phyloP scores from a whole-genome alignment of 106 monocot species.

The Dendrobium chrysotoxum region DNA sequence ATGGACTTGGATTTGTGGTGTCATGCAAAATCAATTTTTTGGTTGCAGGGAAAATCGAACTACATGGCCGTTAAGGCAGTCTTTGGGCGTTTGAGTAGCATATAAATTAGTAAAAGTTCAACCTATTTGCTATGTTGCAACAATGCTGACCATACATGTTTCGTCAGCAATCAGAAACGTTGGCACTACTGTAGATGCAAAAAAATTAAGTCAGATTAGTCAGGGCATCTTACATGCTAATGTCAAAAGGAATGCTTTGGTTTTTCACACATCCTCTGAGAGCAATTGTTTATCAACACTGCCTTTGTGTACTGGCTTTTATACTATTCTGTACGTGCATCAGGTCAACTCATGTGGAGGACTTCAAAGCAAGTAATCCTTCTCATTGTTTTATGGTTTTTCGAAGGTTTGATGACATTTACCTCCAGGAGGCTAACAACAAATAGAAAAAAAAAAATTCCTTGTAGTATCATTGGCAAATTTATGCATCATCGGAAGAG shows the following conservation, averaged over 20 bases:
- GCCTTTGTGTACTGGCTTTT: slow-evolving; percentile 8
- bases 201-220: not conserved
- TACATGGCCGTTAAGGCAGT: not conserved
- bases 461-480: slow-evolving; percentile 17
- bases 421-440: not conserved
- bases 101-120: not conserved
- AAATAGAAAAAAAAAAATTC: slow-evolving; percentile 1
- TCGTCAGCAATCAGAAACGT: slow-evolving; percentile 6
- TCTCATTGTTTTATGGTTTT: not conserved
- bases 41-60: not conserved
- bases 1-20: no score
- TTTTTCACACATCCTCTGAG: slow-evolving; percentile 13
- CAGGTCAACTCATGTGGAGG: slow-evolving; percentile 14
- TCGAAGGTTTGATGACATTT: not conserved
- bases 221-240: slow-evolving; percentile 6
- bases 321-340: not conserved
- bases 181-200: slow-evolving; percentile 9
- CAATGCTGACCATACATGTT: slow-evolving; percentile 27
- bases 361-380: slow-evolving; percentile 18
- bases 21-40: not conserved
- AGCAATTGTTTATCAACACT: slow-evolving; percentile 14
- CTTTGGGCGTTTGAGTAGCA: not conserved
- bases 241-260: slow-evolving; percentile 1
- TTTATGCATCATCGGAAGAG: slow-evolving; percentile 68
- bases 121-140: slow-evolving; percentile 15